A percentile compares a stretch with the other conserved stretches of the same genome.
These are phyloP conservation scores for Cinnamomum micranthum DNA, from an alignment of 164 flowering plant genomes.

Conservation along the genomic window DNA sequence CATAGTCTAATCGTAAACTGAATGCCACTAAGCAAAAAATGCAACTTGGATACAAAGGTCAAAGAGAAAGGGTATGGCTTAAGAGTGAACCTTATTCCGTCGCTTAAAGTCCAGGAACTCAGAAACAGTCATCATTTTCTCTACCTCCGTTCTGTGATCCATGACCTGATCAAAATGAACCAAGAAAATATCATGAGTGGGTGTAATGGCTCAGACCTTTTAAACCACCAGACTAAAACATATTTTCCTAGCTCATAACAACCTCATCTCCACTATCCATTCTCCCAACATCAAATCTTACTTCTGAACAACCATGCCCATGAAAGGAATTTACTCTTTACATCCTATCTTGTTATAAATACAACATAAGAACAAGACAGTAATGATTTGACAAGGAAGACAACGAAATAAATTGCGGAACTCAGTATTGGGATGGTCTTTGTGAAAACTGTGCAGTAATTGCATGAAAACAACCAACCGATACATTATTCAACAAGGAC, in stretches of 20 bases:
- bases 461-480: too few relatives aligned
- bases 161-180: slow-evolving; percentile 58
- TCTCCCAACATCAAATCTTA: too few relatives aligned
- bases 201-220: background rate
- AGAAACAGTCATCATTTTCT: slow-evolving; percentile 73
- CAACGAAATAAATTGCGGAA: too few relatives aligned
- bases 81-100: slow-evolving; percentile 64
- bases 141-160: slow-evolving; percentile 89
- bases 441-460: too few relatives aligned
- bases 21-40: background rate
- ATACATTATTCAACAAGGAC: too few relatives aligned
- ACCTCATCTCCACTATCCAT: too few relatives aligned
- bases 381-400: too few relatives aligned
- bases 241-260: background rate
- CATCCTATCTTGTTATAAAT: too few relatives aligned
- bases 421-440: too few relatives aligned
- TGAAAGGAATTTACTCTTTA: too few relatives aligned
- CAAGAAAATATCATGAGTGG: background rate
- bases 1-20: background rate
- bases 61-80: slow-evolving; percentile 1
- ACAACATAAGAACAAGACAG: too few relatives aligned
- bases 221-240: background rate
- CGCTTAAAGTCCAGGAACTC: slow-evolving; percentile 96
- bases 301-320: too few relatives aligned
- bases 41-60: background rate